A percentile compares a stretch with the other conserved stretches of the same genome.
Evolutionary conservation across 352 stramenopile genomes (phyloP).

Genomic region (Globisporangium echinulatum): DNA sequence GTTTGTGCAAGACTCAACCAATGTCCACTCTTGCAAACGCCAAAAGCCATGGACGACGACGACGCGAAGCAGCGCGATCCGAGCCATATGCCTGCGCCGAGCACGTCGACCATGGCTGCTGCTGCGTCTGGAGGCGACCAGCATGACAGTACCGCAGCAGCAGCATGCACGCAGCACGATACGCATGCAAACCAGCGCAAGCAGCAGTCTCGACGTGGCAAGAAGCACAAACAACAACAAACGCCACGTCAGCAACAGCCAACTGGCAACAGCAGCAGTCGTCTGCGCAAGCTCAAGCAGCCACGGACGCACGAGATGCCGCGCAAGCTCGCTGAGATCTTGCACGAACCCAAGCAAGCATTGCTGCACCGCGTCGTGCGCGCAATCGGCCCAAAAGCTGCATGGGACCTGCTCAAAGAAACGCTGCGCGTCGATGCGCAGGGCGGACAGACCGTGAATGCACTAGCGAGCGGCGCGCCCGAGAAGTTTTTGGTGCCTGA

Average conservation of each 20-base stretch:
- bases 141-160: background rate
- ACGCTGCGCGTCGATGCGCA: constrained; percentile 60
- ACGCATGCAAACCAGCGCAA: background rate
- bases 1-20: no score
- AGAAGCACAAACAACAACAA: constrained; percentile 10
- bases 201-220: background rate
- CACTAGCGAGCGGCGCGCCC: constrained; percentile 34
- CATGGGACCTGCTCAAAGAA: constrained; percentile 59
- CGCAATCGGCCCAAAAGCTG: constrained; percentile 45
- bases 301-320: constrained; percentile 50
- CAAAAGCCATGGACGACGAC: no score
- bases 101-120: no score
- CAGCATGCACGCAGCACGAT: background rate
- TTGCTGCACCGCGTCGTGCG: constrained; percentile 70
- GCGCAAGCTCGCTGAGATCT: constrained; percentile 38
- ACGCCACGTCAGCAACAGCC: background rate
- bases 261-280: constrained; percentile 3
- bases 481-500: constrained; percentile 44
- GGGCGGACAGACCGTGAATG: constrained; percentile 48
- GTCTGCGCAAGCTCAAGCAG: constrained; percentile 25
- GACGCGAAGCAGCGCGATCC: no score
- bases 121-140: background rate
- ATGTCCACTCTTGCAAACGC: no score
- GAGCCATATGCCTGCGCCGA: no score
- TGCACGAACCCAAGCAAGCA: constrained; percentile 63